Base-by-base conservation (phyloP, 768 basidiomycete species). In the Daedaleopsis nitida region DNA sequence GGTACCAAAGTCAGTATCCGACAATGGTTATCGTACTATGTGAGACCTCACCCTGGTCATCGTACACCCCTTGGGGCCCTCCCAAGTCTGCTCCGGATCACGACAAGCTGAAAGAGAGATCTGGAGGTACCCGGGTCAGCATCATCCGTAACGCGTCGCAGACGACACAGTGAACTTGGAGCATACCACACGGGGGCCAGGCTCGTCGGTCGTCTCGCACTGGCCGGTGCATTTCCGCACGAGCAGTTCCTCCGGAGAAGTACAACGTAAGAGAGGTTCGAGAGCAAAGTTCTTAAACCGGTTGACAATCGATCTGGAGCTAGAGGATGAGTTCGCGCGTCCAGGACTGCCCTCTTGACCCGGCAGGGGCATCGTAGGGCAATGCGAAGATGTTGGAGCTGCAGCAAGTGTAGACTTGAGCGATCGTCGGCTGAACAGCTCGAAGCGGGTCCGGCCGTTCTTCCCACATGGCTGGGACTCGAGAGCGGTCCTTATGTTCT, bases 61-160 rank as follows among this genome's bases (percentile, higher is more conserved):
- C n/a, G 65, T 62, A 12, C 38, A 17, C 8, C 60, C 62, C 10
- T 52, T 57, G 1, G 49, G 49, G 23, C 54, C 19, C 21, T 69
- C 70, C 56, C 62, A 71, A 4, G 64, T 38, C 12, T 43, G 52
- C 34, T 69, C 68, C n/a, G 48, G 24, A 21, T 71, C 70, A 19
- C 60, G 57, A 51, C 68, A 69, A 0, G 66, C 63, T 2, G 65
- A 58, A 5, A 69, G 45, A 13, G 65, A 66, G 3, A 51, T 24
- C 42, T 64, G 50, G 27, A 32, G 7, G 27, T 32, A 3, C 27
- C 3, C 27, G 7, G 27, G 27, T 32, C 27, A 32, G 27, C 27
- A 32, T 32, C 27, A 32, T 32, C n/a, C n/a, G n/a, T n/a, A n/a
- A n/a, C n/a, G n/a, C n/a, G n/a, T n/a, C 4, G 27, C 3, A 32